phyloP scores from a whole-genome alignment of 106 monocot genomes.

The Allium cepa region DNA sequence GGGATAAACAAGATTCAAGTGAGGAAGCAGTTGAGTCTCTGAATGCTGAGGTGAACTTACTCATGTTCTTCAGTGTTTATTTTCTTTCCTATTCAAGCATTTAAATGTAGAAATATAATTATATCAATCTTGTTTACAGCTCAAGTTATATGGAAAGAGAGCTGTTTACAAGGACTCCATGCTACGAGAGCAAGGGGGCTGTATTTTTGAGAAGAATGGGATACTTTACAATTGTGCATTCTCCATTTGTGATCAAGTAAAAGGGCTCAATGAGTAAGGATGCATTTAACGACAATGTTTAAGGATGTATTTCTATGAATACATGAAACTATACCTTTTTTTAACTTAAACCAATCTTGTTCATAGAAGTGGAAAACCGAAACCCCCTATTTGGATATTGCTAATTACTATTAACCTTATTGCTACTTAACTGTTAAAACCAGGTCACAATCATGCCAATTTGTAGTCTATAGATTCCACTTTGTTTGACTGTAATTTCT shows the following conservation, averaged over 20 bases:
- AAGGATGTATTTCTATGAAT: not conserved
- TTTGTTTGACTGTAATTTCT: no score
- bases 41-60: conserved; percentile 31
- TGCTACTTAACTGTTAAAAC: no score
- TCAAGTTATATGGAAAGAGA: conserved; percentile 69
- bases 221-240: conserved; percentile 68
- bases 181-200: conserved; percentile 37
- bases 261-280: conserved; percentile 47
- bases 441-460: no score
- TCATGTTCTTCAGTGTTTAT: not conserved
- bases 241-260: conserved; percentile 45
- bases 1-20: conserved; percentile 43
- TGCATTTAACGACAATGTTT: not conserved
- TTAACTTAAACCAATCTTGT: no score
- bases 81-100: not conserved
- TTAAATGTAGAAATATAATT: not conserved
- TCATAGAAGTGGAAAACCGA: no score
- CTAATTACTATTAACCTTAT: no score
- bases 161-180: conserved; percentile 48
- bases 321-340: no score
- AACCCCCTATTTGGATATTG: no score
- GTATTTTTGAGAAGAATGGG: conserved; percentile 56
- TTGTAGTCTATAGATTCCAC: no score
- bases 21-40: conserved; percentile 51
- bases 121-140: conserved; percentile 11